phyloP scores from a whole-genome alignment of 257 asterid species.

The Fraxinus quadrangulata region DNA sequence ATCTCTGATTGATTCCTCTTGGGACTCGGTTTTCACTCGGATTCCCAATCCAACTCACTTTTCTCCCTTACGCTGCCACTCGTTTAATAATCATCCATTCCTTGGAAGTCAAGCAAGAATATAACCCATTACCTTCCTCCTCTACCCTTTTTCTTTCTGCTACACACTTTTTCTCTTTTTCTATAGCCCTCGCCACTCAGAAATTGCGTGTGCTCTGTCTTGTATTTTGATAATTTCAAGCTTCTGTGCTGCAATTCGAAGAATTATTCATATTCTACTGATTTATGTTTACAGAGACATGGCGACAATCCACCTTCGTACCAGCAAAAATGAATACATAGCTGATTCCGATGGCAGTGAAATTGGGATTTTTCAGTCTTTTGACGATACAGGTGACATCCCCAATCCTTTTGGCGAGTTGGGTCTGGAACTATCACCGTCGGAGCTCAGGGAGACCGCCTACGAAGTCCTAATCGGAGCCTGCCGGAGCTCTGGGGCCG shows the following conservation, averaged over 20 bases:
- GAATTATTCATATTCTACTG: background rate
- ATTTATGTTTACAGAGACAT: constrained; percentile 23
- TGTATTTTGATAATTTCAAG: background rate
- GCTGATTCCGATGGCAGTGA: background rate
- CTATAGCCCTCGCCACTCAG: background rate
- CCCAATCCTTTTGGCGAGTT: constrained; percentile 66
- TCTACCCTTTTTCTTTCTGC: constrained; percentile 10
- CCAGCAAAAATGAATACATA: background rate
- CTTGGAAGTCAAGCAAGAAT: constrained; percentile 56
- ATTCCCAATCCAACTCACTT: constrained; percentile 1
- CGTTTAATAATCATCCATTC: constrained; percentile 23
- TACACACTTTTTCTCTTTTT: background rate
- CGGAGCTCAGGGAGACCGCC: constrained; percentile 89
- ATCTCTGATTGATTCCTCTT: background rate
- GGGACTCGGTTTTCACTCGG: constrained; percentile 4
- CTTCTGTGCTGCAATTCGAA: background rate
- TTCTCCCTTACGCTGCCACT: background rate
- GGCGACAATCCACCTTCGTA: constrained; percentile 14
- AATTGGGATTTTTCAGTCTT: background rate
- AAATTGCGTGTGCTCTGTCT: background rate
- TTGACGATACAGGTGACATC: background rate
- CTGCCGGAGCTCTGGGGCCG: constrained; percentile 70
- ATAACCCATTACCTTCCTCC: constrained; percentile 33
- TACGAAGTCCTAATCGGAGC: constrained; percentile 84
- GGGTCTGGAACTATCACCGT: constrained; percentile 52